Percentiles rank a stretch among this genome's conserved stretches.
Evolutionary conservation across 2,329 filamentous ascomycete genomes (phyloP).

Genomic region (Pseudogymnoascus destructans): DNA sequence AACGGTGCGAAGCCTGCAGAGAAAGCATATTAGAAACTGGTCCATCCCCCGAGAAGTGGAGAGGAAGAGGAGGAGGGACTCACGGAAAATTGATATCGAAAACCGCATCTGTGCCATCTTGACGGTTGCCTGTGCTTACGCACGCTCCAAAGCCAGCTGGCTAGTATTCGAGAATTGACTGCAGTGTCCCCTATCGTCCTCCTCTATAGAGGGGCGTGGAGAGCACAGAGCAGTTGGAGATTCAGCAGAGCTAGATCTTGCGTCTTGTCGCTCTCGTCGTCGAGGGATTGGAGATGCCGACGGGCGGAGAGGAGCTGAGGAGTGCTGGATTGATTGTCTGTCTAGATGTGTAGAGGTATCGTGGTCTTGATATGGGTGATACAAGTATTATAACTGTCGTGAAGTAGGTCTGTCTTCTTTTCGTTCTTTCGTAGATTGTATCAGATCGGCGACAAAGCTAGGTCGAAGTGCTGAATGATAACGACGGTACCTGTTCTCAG

Average conservation of each 20-base stretch:
- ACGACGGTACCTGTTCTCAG: constrained; percentile 5
- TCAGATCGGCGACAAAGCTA: constrained; percentile 1
- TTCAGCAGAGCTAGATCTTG: constrained; percentile 4
- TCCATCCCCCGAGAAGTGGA: background rate
- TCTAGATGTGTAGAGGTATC: background rate
- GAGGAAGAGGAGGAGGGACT: background rate
- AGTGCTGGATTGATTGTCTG: background rate
- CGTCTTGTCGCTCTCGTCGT: constrained; percentile 4
- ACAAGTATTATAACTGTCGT: background rate
- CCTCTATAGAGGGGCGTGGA: constrained; percentile 7
- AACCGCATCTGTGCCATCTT: constrained; percentile 6
- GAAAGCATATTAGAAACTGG: background rate
- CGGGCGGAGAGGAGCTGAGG: background rate
- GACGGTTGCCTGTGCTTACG: constrained; percentile 3
- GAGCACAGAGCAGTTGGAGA: constrained; percentile 7
- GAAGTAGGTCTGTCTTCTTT: background rate
- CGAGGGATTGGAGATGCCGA: background rate
- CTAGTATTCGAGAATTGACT: constrained; percentile 3
- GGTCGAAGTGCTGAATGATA: constrained; percentile 6
- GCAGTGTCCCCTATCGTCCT: constrained; percentile 6
- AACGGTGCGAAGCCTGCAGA: constrained; percentile 50
- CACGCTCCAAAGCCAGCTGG: background rate
- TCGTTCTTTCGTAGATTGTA: background rate
- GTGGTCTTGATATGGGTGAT: background rate
- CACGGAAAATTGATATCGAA: constrained; percentile 6